Percentiles rank a stretch among this genome's conserved stretches.
phyloP scores from a whole-genome alignment of 192 early-diverging fungal species.

The Obelidium mucronatum region DNA sequence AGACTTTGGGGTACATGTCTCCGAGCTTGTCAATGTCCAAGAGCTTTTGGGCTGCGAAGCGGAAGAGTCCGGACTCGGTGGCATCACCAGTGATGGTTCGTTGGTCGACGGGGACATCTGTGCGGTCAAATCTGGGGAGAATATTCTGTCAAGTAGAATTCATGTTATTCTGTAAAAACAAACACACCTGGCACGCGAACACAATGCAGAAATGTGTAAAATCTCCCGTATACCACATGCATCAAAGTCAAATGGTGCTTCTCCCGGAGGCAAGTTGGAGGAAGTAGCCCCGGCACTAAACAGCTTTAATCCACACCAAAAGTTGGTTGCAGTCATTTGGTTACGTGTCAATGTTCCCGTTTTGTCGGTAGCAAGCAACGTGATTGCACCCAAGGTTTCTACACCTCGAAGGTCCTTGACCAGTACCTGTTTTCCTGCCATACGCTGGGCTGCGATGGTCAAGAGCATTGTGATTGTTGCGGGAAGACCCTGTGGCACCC shows the following conservation, averaged over 20 bases:
- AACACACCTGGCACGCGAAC: slow-evolving; percentile 72
- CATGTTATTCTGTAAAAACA: too few relatives aligned
- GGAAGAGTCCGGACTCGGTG: slow-evolving; percentile 90
- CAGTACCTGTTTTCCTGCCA: slow-evolving; percentile 87
- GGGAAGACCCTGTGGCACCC: slow-evolving; percentile 93
- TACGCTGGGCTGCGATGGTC: slow-evolving; percentile 94
- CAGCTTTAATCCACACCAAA: slow-evolving; percentile 82
- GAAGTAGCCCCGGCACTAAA: slow-evolving; percentile 50
- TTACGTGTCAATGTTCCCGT: slow-evolving; percentile 96
- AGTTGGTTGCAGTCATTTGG: slow-evolving; percentile 94
- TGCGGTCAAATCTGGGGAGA: slow-evolving; percentile 77
- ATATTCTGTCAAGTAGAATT: not conserved
- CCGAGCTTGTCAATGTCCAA: slow-evolving; percentile 72
- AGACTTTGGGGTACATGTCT: slow-evolving; percentile 81
- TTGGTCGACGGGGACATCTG: slow-evolving; percentile 82
- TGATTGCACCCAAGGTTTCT: slow-evolving; percentile 96
- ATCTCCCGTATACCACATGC: slow-evolving; percentile 76
- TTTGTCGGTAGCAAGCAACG: slow-evolving; percentile 96
- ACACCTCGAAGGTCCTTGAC: slow-evolving; percentile 97
- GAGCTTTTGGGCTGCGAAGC: slow-evolving; percentile 79
- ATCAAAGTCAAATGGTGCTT: slow-evolving; percentile 51
- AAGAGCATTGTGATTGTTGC: slow-evolving; percentile 94
- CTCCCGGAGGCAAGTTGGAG: slow-evolving; percentile 27
- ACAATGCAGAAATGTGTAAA: slow-evolving; percentile 80
- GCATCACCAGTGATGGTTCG: slow-evolving; percentile 89